Evolutionary conservation across 345 rosid genomes (phyloP), one percentile per base, ranked within the genome.

Genomic region (Turritis glabra): DNA sequence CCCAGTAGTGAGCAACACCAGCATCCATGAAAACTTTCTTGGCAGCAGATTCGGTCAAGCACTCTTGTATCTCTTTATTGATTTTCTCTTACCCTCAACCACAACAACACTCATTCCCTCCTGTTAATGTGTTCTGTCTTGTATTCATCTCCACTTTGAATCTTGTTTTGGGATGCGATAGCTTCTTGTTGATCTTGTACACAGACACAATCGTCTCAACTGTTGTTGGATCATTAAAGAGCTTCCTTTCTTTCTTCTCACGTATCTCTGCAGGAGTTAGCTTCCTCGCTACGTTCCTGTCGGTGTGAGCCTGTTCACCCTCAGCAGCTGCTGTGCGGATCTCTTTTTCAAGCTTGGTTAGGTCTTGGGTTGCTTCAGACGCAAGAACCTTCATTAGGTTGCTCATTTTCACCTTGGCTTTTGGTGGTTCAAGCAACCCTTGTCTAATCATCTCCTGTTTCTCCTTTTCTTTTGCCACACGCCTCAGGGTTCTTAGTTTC

Each of bases 291-390:
- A 83, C 76, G 65, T 91, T 91, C 80, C 97, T 80, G 48, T 94
- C 98, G 3, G 84, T 89, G 22, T 94, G 97, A 82, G 97, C 96
- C 64, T 91, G 98, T 71, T 94, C 98, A 60, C 96, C 95, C 85
- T 90, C 95, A 8, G 95, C 95, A 44, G 95, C 97, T 29, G 90
- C 96, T 66, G 79, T 87, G 7, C 90, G 89, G 61, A 94, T 84
- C 82, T 94, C 95, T 84, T 76, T 91, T 74, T 91, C 98, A 44
- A 94, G 96, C 79, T 82, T 85, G 29, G 97, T 91, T 12, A 96
- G 96, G 74, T 94, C 95, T 77, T 88, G 96, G 14, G 97, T 89
- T 37, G 98, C 97, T 82, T 94, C 93, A 25, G 90, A 76, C 15
- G 90, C 97, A 61, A 91, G 87, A 74, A 91, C 93, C 76, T 83